These are phyloP conservation scores for Trichophyton simii DNA, from an alignment of 2,329 filamentous ascomycete genomes.

Conservation along the genomic window DNA sequence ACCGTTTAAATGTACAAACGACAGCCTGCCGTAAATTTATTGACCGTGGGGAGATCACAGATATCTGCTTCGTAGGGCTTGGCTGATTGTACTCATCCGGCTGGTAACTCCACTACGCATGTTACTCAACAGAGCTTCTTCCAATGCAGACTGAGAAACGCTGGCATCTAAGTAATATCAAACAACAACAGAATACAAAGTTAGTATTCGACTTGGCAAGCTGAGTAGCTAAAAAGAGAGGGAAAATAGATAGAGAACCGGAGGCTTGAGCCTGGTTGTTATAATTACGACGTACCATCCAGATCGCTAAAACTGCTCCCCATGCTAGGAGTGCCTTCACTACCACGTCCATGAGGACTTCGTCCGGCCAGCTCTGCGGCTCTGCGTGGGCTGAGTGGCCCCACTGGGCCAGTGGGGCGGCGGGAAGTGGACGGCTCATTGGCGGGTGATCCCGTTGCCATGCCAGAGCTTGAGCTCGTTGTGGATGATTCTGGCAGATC, in stretches of 20 bases:
- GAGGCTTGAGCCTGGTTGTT: too few species aligned
- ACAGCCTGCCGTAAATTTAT: too few species aligned
- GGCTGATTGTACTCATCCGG: conserved; percentile 30
- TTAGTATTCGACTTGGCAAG: background rate
- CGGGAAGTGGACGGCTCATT: background rate
- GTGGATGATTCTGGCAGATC: conserved; percentile 20
- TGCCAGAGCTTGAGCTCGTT: conserved; percentile 29
- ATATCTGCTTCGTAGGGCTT: conserved; percentile 38
- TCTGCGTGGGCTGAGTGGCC: conserved; percentile 31
- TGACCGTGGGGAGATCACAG: conserved; percentile 19
- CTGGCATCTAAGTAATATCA: conserved; percentile 39
- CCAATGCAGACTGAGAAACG: conserved; percentile 52
- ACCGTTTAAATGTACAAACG: too few species aligned
- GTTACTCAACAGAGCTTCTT: conserved; percentile 51
- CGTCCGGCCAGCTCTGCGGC: conserved; percentile 37
- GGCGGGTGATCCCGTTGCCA: conserved; percentile 16
- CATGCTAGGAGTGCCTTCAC: conserved; percentile 48
- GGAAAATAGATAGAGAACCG: background rate
- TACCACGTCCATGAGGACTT: conserved; percentile 37
- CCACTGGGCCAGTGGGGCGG: conserved; percentile 13
- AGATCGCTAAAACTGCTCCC: conserved; percentile 55
- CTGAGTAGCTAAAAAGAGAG: too few species aligned
- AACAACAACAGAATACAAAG: background rate
- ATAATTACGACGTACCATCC: conserved; percentile 36
- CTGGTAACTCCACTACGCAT: conserved; percentile 43